Evolutionary conservation across 2,329 filamentous ascomycete genomes (phyloP).

Genomic region (Trichocomaceae sp.): DNA sequence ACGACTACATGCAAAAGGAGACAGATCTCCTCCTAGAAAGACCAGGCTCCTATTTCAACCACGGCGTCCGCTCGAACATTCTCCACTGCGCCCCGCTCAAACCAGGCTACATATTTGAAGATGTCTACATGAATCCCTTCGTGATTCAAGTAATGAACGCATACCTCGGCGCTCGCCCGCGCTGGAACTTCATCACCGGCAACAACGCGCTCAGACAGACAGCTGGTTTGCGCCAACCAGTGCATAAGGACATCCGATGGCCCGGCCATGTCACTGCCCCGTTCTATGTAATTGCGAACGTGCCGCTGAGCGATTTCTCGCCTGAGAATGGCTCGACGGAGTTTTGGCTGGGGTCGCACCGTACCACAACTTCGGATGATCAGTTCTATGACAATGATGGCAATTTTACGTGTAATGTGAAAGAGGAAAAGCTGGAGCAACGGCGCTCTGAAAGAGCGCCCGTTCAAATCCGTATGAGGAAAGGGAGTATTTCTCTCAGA

Average conservation of each 20-base stretch:
- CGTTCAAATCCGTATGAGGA: conserved; percentile 17
- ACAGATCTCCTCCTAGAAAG: background rate
- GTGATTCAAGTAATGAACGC: conserved; percentile 15
- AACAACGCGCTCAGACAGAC: conserved; percentile 15
- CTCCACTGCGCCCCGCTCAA: too few relatives aligned
- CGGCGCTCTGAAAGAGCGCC: conserved; percentile 20
- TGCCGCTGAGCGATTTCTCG: background rate
- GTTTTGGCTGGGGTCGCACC: conserved; percentile 6
- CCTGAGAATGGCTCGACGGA: background rate
- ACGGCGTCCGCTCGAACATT: background rate
- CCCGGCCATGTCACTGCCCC: conserved; percentile 9
- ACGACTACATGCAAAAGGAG: background rate
- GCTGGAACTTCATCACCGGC: background rate
- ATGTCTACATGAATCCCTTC: too few relatives aligned
- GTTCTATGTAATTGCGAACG: background rate
- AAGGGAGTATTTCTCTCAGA: conserved; percentile 26
- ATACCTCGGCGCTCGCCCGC: conserved; percentile 18
- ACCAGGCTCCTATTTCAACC: background rate
- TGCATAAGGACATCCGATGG: background rate
- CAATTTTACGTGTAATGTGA: conserved; percentile 2
- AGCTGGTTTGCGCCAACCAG: background rate
- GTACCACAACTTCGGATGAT: conserved; percentile 4
- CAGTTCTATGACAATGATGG: background rate
- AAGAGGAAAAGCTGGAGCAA: conserved; percentile 13
- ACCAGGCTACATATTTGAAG: too few relatives aligned